A percentile compares a stretch with the other conserved stretches of the same genome.
Conservation (phyloP, 805 yeast species). For the Yamadazyma olivae region DNA sequence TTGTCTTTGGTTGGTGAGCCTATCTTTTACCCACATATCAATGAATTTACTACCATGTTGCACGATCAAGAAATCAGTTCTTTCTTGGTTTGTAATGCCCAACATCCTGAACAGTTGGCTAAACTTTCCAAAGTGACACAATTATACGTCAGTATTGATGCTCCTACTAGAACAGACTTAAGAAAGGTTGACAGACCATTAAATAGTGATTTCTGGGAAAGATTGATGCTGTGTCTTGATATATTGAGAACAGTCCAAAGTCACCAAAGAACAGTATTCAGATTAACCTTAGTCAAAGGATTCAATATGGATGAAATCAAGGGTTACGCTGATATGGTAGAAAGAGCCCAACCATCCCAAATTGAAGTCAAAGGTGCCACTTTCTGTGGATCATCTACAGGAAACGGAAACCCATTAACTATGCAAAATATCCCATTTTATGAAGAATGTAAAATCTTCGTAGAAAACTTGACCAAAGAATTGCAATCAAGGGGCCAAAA, state of each 20-base stretch:
- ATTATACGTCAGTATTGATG: slow-evolving; percentile 89
- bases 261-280: slow-evolving; percentile 86
- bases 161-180: slow-evolving; percentile 78
- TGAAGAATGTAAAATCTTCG: slow-evolving; percentile 82
- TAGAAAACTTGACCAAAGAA: slow-evolving; percentile 57
- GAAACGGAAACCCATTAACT: slow-evolving; percentile 83
- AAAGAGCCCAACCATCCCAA: slow-evolving; percentile 76
- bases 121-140: slow-evolving; percentile 78
- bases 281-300: slow-evolving; percentile 88
- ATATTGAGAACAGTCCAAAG: slow-evolving; percentile 68
- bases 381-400: slow-evolving; percentile 84
- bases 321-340: slow-evolving; percentile 86
- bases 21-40: slow-evolving; percentile 87
- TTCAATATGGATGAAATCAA: slow-evolving; percentile 79
- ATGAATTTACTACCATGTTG: slow-evolving; percentile 75
- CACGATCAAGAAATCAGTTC: slow-evolving; percentile 81
- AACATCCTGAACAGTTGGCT: slow-evolving; percentile 83
- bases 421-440: slow-evolving; percentile 96
- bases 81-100: slow-evolving; percentile 92
- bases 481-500: slow-evolving; percentile 62
- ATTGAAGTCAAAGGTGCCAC: slow-evolving; percentile 95
- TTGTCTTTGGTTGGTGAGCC: slow-evolving; percentile 93
- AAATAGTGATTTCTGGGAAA: slow-evolving; percentile 89
- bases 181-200: slow-evolving; percentile 86
- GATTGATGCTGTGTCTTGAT: slow-evolving; percentile 76